Percentiles rank a stretch among this genome's conserved stretches.
phyloP scores from a whole-genome alignment of 495 filamentous ascomycete species.

The Penicillium antarcticum region DNA sequence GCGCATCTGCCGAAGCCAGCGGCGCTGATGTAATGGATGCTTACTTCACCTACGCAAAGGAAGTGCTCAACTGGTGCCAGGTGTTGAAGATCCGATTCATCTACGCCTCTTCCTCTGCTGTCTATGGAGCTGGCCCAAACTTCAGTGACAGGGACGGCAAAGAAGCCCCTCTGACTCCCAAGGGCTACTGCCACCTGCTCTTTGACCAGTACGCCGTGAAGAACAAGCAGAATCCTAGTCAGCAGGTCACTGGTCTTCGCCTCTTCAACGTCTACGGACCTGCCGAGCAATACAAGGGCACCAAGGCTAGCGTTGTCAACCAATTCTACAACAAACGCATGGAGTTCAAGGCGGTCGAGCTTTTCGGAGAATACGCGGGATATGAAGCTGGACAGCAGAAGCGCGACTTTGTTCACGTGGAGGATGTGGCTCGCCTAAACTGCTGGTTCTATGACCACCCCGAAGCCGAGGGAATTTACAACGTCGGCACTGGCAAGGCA shows the following conservation, averaged over 20 bases:
- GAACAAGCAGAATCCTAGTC: not conserved
- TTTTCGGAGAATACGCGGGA: slow-evolving; percentile 2
- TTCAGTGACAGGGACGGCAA: not conserved
- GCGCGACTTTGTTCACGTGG: slow-evolving; percentile 3
- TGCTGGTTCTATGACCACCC: slow-evolving; percentile 7
- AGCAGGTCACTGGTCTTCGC: not conserved
- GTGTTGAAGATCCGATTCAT: not conserved
- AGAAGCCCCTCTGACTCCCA: not conserved
- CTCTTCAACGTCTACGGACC: slow-evolving; percentile 4
- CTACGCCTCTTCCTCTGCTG: slow-evolving; percentile 1
- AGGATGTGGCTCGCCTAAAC: slow-evolving; percentile 5
- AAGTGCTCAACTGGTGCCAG: slow-evolving; percentile 4
- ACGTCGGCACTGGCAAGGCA: slow-evolving; percentile 1
- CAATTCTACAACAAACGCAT: slow-evolving; percentile 1
- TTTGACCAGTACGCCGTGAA: not conserved
- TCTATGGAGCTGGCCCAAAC: not conserved
- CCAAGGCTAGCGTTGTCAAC: not conserved
- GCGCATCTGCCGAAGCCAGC: not conserved
- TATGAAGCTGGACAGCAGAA: not conserved
- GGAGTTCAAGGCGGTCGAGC: slow-evolving; percentile 1
- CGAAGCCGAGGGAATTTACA: not conserved
- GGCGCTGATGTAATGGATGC: not conserved
- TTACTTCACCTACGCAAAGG: slow-evolving; percentile 3
- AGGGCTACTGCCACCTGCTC: not conserved
- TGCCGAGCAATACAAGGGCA: not conserved